Percentiles rank a stretch among this genome's conserved stretches.
These are phyloP conservation scores for Populus hybrid DNA, from an alignment of 441 rosid genomes.

Conservation along the genomic window DNA sequence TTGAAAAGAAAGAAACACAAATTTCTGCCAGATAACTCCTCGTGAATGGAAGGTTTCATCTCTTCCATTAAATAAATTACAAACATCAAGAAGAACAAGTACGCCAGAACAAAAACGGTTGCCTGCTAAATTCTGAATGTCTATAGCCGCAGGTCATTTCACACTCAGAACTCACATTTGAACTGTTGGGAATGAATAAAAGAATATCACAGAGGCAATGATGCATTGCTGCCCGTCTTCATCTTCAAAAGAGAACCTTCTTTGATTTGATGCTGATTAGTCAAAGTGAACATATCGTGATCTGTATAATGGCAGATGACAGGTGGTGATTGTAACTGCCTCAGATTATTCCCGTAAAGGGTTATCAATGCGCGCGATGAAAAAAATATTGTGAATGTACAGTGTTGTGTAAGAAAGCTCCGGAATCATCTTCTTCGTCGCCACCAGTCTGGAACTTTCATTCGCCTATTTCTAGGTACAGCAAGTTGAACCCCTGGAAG, in stretches of 20 bases:
- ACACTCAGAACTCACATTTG: too few species aligned
- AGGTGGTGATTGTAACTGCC: slow-evolving; percentile 3
- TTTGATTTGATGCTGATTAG: slow-evolving; percentile 1
- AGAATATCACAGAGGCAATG: too few species aligned
- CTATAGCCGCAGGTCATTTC: too few species aligned
- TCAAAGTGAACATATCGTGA: neutral
- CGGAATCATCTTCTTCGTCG: slow-evolving; percentile 30
- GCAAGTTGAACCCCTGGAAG: slow-evolving; percentile 62
- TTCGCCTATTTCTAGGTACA: slow-evolving; percentile 70
- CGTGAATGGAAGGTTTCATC: too few species aligned
- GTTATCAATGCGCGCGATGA: slow-evolving; percentile 1
- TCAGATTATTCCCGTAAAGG: slow-evolving; percentile 12
- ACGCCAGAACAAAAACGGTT: too few species aligned
- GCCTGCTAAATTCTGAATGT: too few species aligned
- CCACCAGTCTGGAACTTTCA: slow-evolving; percentile 95
- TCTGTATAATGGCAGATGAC: slow-evolving; percentile 12
- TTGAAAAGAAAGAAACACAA: too few species aligned
- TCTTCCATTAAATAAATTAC: too few species aligned
- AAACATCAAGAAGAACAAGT: too few species aligned
- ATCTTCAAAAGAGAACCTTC: slow-evolving; percentile 4
- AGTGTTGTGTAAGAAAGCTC: slow-evolving; percentile 19
- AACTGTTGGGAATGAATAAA: too few species aligned
- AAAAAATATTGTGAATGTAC: slow-evolving; percentile 25
- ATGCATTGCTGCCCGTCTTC: too few species aligned
- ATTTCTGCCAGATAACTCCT: too few species aligned